Conservation (phyloP, 2,329 filamentous ascomycete genomes). For the Leptographium flavum region DNA sequence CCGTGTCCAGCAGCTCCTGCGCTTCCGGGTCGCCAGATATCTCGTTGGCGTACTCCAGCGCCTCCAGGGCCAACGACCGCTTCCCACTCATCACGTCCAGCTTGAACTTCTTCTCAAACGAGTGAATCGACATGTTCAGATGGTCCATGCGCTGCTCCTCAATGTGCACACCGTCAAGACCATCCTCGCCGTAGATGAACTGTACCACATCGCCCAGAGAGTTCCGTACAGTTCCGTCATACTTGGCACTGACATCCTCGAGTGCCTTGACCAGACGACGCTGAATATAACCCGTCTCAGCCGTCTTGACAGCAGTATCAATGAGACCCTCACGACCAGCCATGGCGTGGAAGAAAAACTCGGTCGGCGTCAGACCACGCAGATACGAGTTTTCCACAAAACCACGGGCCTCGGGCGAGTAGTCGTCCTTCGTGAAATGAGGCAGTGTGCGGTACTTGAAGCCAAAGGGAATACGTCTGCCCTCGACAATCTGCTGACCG, state of each 20-base stretch:
- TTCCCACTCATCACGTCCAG: constrained; percentile 69
- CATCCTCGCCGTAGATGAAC: constrained; percentile 96
- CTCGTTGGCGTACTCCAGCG: constrained; percentile 75
- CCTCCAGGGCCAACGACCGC: constrained; percentile 46
- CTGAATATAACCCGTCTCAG: constrained; percentile 98
- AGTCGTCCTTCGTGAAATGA: constrained; percentile 98
- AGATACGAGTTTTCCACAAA: constrained; percentile 99
- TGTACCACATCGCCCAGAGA: constrained; percentile 93
- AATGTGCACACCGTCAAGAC: constrained; percentile 82
- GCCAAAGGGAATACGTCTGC: constrained; percentile 95
- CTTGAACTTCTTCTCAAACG: constrained; percentile 70
- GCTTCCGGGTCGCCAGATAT: constrained; percentile 77
- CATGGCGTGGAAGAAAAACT: constrained; percentile 99
- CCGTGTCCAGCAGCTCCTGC: constrained; percentile 73
- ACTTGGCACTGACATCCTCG: constrained; percentile 94
- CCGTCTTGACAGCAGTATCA: constrained; percentile 98
- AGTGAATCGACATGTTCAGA: constrained; percentile 62
- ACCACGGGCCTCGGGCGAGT: constrained; percentile 88
- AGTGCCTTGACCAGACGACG: constrained; percentile 95
- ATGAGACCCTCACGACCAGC: constrained; percentile 99
- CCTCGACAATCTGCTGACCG: constrained; percentile 95
- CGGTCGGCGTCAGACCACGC: constrained; percentile 82
- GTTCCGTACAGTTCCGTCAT: constrained; percentile 94
- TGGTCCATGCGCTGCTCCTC: constrained; percentile 86
- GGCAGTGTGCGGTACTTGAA: constrained; percentile 97